These are phyloP conservation scores for Hysterangium stoloniferum DNA, from an alignment of 768 basidiomycete species.

Conservation along the genomic window DNA sequence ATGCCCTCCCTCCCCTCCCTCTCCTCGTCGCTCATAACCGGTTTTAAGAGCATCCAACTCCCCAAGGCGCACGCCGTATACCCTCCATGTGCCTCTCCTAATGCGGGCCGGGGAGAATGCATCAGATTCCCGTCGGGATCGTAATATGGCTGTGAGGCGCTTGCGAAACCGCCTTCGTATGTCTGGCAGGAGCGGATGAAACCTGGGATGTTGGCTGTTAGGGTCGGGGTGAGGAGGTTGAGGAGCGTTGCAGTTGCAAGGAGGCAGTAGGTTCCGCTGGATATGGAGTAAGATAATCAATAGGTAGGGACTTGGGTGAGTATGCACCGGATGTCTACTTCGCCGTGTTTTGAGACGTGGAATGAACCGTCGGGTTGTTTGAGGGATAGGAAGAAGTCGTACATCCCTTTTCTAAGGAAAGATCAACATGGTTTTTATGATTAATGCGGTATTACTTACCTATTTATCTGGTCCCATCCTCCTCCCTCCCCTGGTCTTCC, in stretches of 20 bases:
- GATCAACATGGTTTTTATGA: not conserved
- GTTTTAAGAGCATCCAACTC: slow-evolving; percentile 70
- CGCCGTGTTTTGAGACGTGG: slow-evolving; percentile 76
- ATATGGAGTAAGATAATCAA: not conserved
- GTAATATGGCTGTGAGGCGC: slow-evolving; percentile 66
- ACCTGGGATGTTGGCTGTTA: slow-evolving; percentile 62
- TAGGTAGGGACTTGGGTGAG: too few species aligned
- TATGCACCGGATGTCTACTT: slow-evolving; percentile 86
- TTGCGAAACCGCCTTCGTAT: slow-evolving; percentile 93
- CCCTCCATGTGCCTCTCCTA: slow-evolving; percentile 96
- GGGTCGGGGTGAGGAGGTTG: slow-evolving; percentile 82
- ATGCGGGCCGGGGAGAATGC: slow-evolving; percentile 49
- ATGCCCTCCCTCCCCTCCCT: slow-evolving; percentile 1
- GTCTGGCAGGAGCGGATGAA: slow-evolving; percentile 92
- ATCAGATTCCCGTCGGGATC: slow-evolving; percentile 16
- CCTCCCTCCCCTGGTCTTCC: slow-evolving; percentile 65
- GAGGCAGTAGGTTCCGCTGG: slow-evolving; percentile 90
- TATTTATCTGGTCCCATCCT: slow-evolving; percentile 83
- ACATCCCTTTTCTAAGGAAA: slow-evolving; percentile 54
- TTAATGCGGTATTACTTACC: slow-evolving; percentile 36
- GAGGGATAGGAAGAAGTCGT: slow-evolving; percentile 83
- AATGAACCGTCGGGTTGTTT: slow-evolving; percentile 94
- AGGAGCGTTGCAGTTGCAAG: slow-evolving; percentile 77
- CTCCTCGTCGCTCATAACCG: slow-evolving; percentile 18
- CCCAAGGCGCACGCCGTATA: slow-evolving; percentile 94